phyloP scores from a whole-genome alignment of 768 basidiomycete species.

The Tylopilus subfusipes region DNA sequence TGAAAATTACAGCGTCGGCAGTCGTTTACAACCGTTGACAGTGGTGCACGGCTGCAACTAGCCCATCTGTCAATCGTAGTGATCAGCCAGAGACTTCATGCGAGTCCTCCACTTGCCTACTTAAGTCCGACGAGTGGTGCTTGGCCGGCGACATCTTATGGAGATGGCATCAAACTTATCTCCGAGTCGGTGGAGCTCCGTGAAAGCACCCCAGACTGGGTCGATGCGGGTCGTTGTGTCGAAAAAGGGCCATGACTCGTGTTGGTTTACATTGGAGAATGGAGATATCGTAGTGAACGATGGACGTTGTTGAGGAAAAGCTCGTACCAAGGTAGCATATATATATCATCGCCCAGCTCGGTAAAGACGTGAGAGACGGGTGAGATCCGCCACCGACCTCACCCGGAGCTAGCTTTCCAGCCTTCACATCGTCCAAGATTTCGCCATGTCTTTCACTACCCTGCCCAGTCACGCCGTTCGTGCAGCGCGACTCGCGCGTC shows the following conservation, averaged over 20 bases:
- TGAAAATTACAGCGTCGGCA: neutral
- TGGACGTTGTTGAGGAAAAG: neutral
- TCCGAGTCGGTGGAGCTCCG: neutral
- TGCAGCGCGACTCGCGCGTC: neutral
- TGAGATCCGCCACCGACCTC: neutral
- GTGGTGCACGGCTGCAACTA: neutral
- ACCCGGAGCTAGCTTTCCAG: too few relatives aligned
- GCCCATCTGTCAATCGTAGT: neutral
- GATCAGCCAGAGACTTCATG: neutral
- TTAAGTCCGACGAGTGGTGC: neutral
- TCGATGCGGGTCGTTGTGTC: too few relatives aligned
- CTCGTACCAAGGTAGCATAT: too few relatives aligned
- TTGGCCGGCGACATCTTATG: neutral
- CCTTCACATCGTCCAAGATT: too few relatives aligned
- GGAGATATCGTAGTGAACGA: neutral
- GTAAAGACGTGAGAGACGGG: neutral
- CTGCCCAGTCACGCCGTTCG: slow-evolving; percentile 4
- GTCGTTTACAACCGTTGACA: neutral
- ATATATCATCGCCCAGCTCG: neutral
- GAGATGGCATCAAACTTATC: neutral
- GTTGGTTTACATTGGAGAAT: neutral
- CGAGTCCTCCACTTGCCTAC: neutral
- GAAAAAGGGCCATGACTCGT: neutral
- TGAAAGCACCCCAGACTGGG: neutral
- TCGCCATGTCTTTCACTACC: slow-evolving; percentile 21